A percentile compares a stretch with the other conserved stretches of the same genome.
phyloP scores from a whole-genome alignment of 176 grass and related monocot genomes.

The Alloteropsis semialata region DNA sequence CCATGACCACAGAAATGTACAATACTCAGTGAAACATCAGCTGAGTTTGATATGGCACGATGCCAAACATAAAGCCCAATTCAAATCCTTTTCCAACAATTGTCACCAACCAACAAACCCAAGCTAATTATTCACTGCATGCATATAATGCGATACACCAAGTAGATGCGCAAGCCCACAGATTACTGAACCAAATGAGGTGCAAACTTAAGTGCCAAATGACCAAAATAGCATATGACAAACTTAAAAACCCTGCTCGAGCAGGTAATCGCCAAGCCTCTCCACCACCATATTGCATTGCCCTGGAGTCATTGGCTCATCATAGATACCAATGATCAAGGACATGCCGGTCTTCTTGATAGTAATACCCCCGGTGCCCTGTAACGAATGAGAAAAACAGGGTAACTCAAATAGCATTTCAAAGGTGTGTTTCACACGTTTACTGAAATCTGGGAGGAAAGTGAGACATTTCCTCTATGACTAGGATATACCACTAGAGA shows the following conservation, averaged over 20 bases:
- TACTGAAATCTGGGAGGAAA: background rate
- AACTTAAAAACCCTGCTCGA: slow-evolving; percentile 66
- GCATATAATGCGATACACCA: slow-evolving; percentile 40
- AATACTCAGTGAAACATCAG: slow-evolving; percentile 42
- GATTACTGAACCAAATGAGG: slow-evolving; percentile 45
- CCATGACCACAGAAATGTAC: slow-evolving; percentile 54
- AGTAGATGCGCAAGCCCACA: slow-evolving; percentile 42
- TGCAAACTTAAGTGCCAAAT: slow-evolving; percentile 44
- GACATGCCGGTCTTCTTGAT: slow-evolving; percentile 67
- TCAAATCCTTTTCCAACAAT: slow-evolving; percentile 34
- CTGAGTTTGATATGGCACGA: slow-evolving; percentile 44
- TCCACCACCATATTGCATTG: slow-evolving; percentile 91
- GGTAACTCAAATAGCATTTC: background rate
- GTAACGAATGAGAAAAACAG: background rate
- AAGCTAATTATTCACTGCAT: slow-evolving; percentile 71
- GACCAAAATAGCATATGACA: slow-evolving; percentile 49
- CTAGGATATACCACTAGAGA: background rate
- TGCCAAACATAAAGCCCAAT: slow-evolving; percentile 50
- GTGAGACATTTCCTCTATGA: background rate
- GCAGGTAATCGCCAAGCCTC: slow-evolving; percentile 88
- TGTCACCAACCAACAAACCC: slow-evolving; percentile 42
- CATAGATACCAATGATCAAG: slow-evolving; percentile 79
- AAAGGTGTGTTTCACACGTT: background rate
- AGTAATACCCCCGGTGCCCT: slow-evolving; percentile 74
- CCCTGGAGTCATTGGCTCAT: slow-evolving; percentile 88